phyloP scores from a whole-genome alignment of 306 rosid species.

The Fragaria iinumae region DNA sequence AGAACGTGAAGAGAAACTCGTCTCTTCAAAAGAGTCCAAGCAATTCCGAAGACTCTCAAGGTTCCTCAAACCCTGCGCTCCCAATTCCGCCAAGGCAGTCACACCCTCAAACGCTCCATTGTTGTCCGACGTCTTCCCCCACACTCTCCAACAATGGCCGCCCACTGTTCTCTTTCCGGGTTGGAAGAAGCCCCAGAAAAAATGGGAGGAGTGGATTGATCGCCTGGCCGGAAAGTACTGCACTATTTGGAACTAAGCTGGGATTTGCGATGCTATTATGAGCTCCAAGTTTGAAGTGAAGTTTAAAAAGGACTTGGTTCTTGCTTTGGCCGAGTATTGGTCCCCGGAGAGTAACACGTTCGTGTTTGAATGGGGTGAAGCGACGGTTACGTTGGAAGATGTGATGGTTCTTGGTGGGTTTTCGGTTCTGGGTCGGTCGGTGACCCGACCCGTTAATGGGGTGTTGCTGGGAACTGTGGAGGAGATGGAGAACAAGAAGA shows the following conservation, averaged over 20 bases:
- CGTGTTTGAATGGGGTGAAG: constrained; percentile 59
- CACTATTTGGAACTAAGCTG: constrained; percentile 25
- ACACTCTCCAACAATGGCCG: neutral
- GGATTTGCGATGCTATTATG: constrained; percentile 47
- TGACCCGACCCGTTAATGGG: constrained; percentile 17
- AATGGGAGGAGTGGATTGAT: constrained; percentile 7
- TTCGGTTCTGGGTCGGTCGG: constrained; percentile 36
- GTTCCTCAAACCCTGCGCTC: constrained; percentile 1
- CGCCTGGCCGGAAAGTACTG: neutral
- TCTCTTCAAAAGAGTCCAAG: neutral
- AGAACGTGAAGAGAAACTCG: neutral
- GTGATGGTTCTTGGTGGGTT: constrained; percentile 38
- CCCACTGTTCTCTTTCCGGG: neutral
- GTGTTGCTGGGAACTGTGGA: constrained; percentile 18
- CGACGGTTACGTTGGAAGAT: constrained; percentile 55
- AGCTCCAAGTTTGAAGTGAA: constrained; percentile 36
- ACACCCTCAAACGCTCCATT: neutral
- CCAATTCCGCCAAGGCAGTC: neutral
- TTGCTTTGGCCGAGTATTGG: constrained; percentile 41
- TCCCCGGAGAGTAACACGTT: constrained; percentile 39
- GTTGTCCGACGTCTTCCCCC: neutral
- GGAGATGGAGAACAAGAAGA: neutral
- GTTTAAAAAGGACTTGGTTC: constrained; percentile 24
- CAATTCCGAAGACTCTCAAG: neutral
- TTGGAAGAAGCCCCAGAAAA: neutral